Base-by-base conservation (phyloP, 2,329 filamentous ascomycete species). In the Lojkania enalia region DNA sequence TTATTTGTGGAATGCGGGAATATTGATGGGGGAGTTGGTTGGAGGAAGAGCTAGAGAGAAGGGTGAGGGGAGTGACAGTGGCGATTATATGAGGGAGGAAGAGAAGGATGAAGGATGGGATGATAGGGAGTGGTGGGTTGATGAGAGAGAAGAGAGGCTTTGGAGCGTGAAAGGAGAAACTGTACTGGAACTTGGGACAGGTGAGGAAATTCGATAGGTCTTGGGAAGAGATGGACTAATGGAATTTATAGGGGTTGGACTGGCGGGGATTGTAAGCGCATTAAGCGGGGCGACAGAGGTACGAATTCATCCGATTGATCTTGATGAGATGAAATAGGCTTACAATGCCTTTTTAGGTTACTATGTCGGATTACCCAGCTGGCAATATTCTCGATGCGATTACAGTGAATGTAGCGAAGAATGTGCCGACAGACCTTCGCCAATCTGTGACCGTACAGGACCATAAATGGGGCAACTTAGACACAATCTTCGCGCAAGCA, bases 291-390 rank as follows among this genome's bases (percentile, higher is more conserved):
- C 75, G 3, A 59, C 68, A 48, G 64, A 74, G 54, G 74, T 74
- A 55, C 5, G 30, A 33, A 6, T 9, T 19, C 21, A 9, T 16
- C 15, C 20, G 58, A 44, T 18, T 33, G 13, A 12, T 32, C 15
- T n/a, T 12, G 13, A 18, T 30, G 12, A 16, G 20, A 11, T 25
- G 3, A 15, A 15, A 15, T 21, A 32, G 44, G 30, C 19, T 38
- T 11, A 25, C 18, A 4, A n/a, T 27, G 16, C 29, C n/a, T 35
- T 14, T 14, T 20, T 55, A 78, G 63, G 77, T 86, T 3, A 72
- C 78, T 19, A 77, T 85, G 18, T 85, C 82, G 12, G 87, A 89
- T 67, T 89, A 88, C 58, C 86, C 87, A 0, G 76, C 85, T 0
- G 69, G 74, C 1, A 72, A 76, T 5, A 77, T 88, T 14, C 66